Evolutionary conservation across 371 early-diverging fungal genomes (phyloP).

Genomic region (Cokeromyces recurvatus): DNA sequence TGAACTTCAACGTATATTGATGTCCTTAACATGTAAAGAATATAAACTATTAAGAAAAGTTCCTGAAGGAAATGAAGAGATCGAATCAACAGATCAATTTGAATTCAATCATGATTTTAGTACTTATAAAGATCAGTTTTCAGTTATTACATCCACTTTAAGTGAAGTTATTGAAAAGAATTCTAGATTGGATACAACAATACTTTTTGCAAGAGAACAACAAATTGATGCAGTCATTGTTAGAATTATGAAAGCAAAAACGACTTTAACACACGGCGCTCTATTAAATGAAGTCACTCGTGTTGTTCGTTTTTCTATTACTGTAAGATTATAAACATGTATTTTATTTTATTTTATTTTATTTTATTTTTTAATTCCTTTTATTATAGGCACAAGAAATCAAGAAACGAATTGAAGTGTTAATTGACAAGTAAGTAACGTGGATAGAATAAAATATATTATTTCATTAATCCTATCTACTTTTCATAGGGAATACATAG

Average conservation of each 20-base stretch:
- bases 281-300: constrained; percentile 73
- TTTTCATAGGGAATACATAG: constrained; percentile 28
- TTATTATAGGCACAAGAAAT: constrained; percentile 58
- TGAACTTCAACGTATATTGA: constrained; percentile 76
- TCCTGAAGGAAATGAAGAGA: constrained; percentile 42
- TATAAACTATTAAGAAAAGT: constrained; percentile 67
- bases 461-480: too few relatives aligned
- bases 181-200: constrained; percentile 61
- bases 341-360: neutral
- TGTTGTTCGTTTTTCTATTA: constrained; percentile 74
- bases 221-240: constrained; percentile 92
- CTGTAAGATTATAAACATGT: constrained; percentile 40
- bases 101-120: constrained; percentile 64
- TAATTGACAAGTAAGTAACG: constrained; percentile 68
- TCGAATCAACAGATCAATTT: constrained; percentile 64
- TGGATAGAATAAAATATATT: neutral
- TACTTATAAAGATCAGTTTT: constrained; percentile 59
- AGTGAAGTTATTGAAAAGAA: constrained; percentile 82
- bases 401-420: constrained; percentile 85
- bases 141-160: constrained; percentile 80
- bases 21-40: constrained; percentile 82
- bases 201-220: constrained; percentile 68
- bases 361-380: neutral
- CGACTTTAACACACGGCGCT: constrained; percentile 57
- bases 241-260: constrained; percentile 87